These are phyloP conservation scores for Mortierella sp. DNA, from an alignment of 371 early-diverging fungal genomes.

Conservation along the genomic window DNA sequence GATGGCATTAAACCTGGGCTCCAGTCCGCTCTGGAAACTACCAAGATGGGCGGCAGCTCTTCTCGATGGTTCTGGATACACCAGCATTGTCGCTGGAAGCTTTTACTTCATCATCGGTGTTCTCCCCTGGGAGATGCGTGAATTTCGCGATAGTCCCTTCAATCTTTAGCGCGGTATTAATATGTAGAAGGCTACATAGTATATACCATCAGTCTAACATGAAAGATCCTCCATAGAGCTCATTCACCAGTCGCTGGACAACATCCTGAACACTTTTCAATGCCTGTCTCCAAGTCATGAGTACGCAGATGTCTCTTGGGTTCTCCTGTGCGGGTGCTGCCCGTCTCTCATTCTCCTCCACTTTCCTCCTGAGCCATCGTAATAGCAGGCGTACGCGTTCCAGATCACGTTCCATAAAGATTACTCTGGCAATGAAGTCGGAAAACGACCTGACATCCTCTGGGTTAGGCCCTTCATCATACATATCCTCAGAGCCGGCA, in stretches of 20 bases:
- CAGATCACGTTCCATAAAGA: constrained; percentile 47
- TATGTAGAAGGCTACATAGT: no score
- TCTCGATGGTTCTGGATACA: no score
- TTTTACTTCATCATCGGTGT: no score
- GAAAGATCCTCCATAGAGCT: constrained; percentile 33
- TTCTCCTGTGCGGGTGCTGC: neutral
- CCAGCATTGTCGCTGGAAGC: no score
- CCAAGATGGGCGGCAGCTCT: no score
- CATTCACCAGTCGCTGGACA: constrained; percentile 7
- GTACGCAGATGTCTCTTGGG: constrained; percentile 1
- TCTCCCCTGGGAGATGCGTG: no score
- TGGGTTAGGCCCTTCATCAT: constrained; percentile 47
- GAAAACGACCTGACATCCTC: constrained; percentile 46
- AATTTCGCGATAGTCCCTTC: no score
- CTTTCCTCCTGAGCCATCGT: constrained; percentile 22
- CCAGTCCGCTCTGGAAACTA: no score
- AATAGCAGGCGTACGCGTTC: constrained; percentile 38
- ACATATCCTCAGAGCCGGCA: neutral
- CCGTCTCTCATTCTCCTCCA: constrained; percentile 24
- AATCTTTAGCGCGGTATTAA: no score
- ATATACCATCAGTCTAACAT: constrained; percentile 15
- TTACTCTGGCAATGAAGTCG: constrained; percentile 37
- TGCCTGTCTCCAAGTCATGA: constrained; percentile 38
- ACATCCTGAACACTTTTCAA: constrained; percentile 6
- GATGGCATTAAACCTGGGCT: no score